Conservation (phyloP, 495 filamentous ascomycete species). For the Sabuloglossum arenarium region DNA sequence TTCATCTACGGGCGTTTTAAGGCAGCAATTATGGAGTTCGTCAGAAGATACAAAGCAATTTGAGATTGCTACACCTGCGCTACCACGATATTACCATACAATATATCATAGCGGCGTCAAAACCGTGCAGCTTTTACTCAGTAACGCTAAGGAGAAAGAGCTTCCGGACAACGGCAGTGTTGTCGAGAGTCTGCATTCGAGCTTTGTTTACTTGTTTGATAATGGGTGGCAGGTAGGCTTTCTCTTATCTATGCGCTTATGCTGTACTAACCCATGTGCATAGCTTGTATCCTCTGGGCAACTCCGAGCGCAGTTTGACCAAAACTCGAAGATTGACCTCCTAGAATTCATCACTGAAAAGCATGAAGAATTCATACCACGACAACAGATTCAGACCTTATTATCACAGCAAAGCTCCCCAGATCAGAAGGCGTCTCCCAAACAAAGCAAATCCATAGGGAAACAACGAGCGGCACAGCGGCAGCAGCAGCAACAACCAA, state of each 20-base stretch:
- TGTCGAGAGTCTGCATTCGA: slow-evolving; percentile 13
- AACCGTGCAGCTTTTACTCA: slow-evolving; percentile 56
- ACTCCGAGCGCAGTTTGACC: slow-evolving; percentile 14
- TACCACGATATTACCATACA: slow-evolving; percentile 63
- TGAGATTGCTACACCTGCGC: slow-evolving; percentile 50
- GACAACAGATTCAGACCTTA: slow-evolving; percentile 10
- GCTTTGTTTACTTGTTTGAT: slow-evolving; percentile 17
- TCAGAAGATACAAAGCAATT: slow-evolving; percentile 44
- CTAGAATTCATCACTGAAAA: slow-evolving; percentile 13
- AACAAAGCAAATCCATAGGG: slow-evolving; percentile 16
- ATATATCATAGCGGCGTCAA: slow-evolving; percentile 68
- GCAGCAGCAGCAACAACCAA: slow-evolving; percentile 9
- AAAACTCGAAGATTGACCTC: slow-evolving; percentile 14
- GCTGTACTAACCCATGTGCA: neutral
- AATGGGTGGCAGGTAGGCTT: slow-evolving; percentile 15
- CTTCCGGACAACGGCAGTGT: slow-evolving; percentile 7
- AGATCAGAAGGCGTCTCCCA: slow-evolving; percentile 16
- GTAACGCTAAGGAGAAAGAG: slow-evolving; percentile 22
- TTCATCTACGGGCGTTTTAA: slow-evolving; percentile 44
- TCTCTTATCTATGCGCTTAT: neutral
- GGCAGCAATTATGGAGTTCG: slow-evolving; percentile 33
- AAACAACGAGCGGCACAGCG: slow-evolving; percentile 11
- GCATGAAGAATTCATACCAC: slow-evolving; percentile 14
- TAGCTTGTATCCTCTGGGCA: slow-evolving; percentile 12
- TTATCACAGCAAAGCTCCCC: slow-evolving; percentile 11